Base-by-base conservation (phyloP, 2,329 filamentous ascomycete species). In the Botryotinia convoluta region DNA sequence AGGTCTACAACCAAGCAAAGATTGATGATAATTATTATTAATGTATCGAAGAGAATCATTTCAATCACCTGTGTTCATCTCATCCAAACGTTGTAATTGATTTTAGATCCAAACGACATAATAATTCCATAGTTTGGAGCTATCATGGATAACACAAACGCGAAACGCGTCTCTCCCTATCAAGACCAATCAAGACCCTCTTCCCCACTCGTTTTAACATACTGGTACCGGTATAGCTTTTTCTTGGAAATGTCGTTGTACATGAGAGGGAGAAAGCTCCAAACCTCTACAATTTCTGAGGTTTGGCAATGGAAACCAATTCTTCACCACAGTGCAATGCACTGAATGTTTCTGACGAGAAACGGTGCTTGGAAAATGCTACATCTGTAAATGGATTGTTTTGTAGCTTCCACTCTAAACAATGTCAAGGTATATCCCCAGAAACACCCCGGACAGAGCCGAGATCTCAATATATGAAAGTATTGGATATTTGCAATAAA, bases 341-440 rank as follows among this genome's bases (percentile, higher is more conserved):
- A 44, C 71, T 84, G 57, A 81, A 83, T 71, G 74, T 83, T 45
- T 83, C 83, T 12, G 82, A 83, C 73, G 78, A 80, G 67, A 77
- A 80, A 63, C 79, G 76, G 29, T 84, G 83, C 73, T 74, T 77
- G 8, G 78, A 80, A 20, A 76, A 78, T 65, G 82, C 84, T 10
- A 84, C 82, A 18, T 83, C 83, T 57, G 74, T 81, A 71, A 83
- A 84, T 78, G 81, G 82, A 10, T 78, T 85, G 51, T 84, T 84
- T 74, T 85, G 84, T 76, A 76, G 74, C 35, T 84, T 83, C 72
- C 83, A 84, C 74, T 82, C 83, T 1, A 82, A 79, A 72, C 83
- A 85, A 76, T 84, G 81, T 73, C 80, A 83, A 76, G 83, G 75
- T 76, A 60, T n/a, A 9, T 44, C 26, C 37, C 26, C 20, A n/a